Evolutionary conservation across 2,329 filamentous ascomycete genomes (phyloP).

Genomic region (Endoconidiophora polonica): DNA sequence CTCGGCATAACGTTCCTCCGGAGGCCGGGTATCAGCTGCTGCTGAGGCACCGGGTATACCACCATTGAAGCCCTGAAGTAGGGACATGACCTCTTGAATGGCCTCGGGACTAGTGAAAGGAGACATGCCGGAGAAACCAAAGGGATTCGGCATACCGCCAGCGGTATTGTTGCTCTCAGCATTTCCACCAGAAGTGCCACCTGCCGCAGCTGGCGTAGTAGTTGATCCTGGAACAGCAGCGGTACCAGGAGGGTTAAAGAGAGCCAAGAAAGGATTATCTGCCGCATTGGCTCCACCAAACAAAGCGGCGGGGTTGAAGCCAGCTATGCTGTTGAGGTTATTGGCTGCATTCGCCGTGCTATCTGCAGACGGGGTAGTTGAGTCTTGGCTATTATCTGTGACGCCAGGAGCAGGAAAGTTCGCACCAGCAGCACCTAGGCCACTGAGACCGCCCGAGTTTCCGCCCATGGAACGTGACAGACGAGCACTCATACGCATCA

Average conservation of each 20-base stretch:
- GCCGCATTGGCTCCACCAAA: constrained; percentile 14
- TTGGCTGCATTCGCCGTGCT: constrained; percentile 16
- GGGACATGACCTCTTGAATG: constrained; percentile 8
- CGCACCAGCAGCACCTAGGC: constrained; percentile 18
- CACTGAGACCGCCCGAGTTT: constrained; percentile 16
- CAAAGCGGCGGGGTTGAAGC: constrained; percentile 14
- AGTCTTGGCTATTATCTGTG: constrained; percentile 60
- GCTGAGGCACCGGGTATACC: constrained; percentile 21
- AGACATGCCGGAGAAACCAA: background rate
- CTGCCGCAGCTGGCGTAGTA: background rate
- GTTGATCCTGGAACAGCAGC: background rate
- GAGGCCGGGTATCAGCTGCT: constrained; percentile 68
- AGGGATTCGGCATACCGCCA: constrained; percentile 4
- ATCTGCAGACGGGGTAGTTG: constrained; percentile 20
- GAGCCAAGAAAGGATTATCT: constrained; percentile 27
- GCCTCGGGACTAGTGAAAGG: constrained; percentile 7
- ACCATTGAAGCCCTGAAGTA: constrained; percentile 2
- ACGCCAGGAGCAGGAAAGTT: constrained; percentile 81
- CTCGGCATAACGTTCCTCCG: constrained; percentile 81
- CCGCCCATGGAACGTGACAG: constrained; percentile 46
- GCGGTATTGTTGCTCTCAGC: constrained; percentile 6
- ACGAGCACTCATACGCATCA: constrained; percentile 64
- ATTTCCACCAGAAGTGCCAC: background rate
- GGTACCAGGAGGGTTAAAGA: constrained; percentile 9
- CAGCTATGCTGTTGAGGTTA: background rate